Evolutionary conservation across 441 rosid species (phyloP).

Genomic region (Erodium moschatum): DNA sequence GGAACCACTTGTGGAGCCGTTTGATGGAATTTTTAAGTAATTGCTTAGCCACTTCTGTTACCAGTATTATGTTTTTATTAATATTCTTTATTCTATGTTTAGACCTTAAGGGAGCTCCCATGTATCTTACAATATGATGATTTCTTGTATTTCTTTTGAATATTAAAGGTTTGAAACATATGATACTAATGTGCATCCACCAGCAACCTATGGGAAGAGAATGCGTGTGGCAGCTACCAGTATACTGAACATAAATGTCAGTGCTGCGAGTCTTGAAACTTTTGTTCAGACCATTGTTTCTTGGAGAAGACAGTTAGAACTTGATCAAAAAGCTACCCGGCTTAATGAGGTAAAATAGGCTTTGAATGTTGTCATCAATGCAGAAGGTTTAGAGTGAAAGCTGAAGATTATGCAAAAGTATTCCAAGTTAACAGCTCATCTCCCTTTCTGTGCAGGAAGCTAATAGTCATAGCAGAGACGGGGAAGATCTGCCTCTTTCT

Average conservation of each 20-base stretch:
- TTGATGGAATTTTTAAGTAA: slow-evolving; percentile 99
- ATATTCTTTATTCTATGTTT: not conserved
- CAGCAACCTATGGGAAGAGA: slow-evolving; percentile 70
- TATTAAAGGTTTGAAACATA: slow-evolving; percentile 81
- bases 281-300: slow-evolving; percentile 70
- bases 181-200: slow-evolving; percentile 49
- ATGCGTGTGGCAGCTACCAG: slow-evolving; percentile 80
- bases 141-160: slow-evolving; percentile 2
- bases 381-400: slow-evolving; percentile 12
- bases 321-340: slow-evolving; percentile 76
- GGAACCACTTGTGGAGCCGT: slow-evolving; percentile 98
- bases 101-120: not conserved
- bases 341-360: slow-evolving; percentile 49
- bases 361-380: slow-evolving; percentile 14
- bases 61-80: slow-evolving; percentile 11
- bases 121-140: slow-evolving; percentile 3
- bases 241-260: slow-evolving; percentile 72
- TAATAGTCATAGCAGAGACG: slow-evolving; percentile 35
- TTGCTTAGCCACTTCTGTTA: slow-evolving; percentile 19
- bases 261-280: slow-evolving; percentile 84
- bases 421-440: slow-evolving; percentile 5
- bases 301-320: slow-evolving; percentile 88
- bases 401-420: not conserved
- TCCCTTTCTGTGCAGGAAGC: slow-evolving; percentile 47
- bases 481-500: slow-evolving; percentile 58